Percentiles rank a stretch among this genome's conserved stretches.
Evolutionary conservation across 129 eudicot genomes (phyloP).

Genomic region (Tagetes erecta): DNA sequence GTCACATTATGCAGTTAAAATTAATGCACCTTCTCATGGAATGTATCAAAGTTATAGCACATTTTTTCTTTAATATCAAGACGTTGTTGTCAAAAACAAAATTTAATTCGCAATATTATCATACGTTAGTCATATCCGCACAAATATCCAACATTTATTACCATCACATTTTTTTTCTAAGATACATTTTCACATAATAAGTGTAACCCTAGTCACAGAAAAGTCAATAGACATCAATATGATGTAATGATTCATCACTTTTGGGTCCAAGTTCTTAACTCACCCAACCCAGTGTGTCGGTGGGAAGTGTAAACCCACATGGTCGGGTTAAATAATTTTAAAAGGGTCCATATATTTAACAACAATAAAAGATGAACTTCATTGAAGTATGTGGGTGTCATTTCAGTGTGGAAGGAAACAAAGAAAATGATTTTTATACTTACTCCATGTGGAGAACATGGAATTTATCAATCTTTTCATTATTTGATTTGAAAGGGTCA

Average conservation of each 20-base stretch:
- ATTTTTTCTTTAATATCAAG: too few species aligned
- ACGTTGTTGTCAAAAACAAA: too few species aligned
- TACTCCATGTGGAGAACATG: neutral
- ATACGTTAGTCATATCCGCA: too few species aligned
- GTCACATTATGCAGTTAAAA: too few species aligned
- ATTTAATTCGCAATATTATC: too few species aligned
- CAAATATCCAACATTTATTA: too few species aligned
- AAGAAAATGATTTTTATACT: slow-evolving; percentile 7
- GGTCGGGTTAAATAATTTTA: slow-evolving; percentile 12
- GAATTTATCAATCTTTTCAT: slow-evolving; percentile 14
- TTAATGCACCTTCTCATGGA: too few species aligned
- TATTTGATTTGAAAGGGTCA: slow-evolving; percentile 28
- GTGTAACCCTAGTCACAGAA: neutral
- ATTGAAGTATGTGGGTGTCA: slow-evolving; percentile 23
- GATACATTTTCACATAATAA: neutral
- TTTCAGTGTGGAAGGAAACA: slow-evolving; percentile 22
- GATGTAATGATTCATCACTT: neutral
- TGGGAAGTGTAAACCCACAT: slow-evolving; percentile 32
- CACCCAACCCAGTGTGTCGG: slow-evolving; percentile 39
- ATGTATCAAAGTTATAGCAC: too few species aligned
- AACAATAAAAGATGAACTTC: neutral
- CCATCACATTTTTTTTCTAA: neutral
- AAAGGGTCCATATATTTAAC: neutral
- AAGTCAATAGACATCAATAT: neutral
- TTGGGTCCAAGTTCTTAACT: slow-evolving; percentile 2